phyloP scores from a whole-genome alignment of 1,139 yeast species.

The Suhomyces yuchorum region DNA sequence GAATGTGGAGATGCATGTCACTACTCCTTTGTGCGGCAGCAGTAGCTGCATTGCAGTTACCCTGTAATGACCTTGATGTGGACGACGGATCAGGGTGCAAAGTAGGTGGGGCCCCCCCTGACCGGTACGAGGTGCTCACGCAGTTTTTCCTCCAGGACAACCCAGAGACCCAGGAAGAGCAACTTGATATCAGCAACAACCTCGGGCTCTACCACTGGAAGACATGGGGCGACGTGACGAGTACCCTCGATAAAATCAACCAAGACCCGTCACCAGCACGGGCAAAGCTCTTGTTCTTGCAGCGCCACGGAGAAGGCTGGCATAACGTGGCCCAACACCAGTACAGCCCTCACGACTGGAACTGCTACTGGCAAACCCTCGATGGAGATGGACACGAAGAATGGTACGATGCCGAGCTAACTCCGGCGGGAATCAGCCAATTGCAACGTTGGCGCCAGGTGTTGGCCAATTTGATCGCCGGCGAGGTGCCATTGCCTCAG shows the following conservation, averaged over 20 bases:
- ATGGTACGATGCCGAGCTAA: conserved; percentile 44
- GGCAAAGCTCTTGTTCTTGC: conserved; percentile 36
- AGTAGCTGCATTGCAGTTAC: not conserved
- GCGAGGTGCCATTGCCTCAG: conserved; percentile 30
- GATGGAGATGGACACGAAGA: conserved; percentile 32
- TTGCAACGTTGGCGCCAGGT: conserved; percentile 21
- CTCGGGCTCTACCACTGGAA: conserved; percentile 24
- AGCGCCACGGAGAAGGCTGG: conserved; percentile 46
- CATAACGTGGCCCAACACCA: conserved; percentile 36
- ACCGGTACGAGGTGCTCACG: conserved; percentile 14
- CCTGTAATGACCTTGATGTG: not conserved
- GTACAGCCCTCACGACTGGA: conserved; percentile 29
- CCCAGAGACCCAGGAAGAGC: conserved; percentile 17
- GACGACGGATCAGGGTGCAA: not conserved
- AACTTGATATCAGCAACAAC: conserved; percentile 18
- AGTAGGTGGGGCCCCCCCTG: not conserved
- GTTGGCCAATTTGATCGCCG: conserved; percentile 22
- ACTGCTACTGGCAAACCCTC: conserved; percentile 33
- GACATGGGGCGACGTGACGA: conserved; percentile 22
- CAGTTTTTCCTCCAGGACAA: conserved; percentile 27
- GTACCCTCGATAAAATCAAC: conserved; percentile 13
- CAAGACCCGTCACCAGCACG: not conserved
- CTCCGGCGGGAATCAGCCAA: conserved; percentile 30
- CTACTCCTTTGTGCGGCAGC: not conserved
- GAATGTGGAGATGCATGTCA: not conserved